Conservation (phyloP, 257 asterid genomes). For the Solanum pinnatisectum region DNA sequence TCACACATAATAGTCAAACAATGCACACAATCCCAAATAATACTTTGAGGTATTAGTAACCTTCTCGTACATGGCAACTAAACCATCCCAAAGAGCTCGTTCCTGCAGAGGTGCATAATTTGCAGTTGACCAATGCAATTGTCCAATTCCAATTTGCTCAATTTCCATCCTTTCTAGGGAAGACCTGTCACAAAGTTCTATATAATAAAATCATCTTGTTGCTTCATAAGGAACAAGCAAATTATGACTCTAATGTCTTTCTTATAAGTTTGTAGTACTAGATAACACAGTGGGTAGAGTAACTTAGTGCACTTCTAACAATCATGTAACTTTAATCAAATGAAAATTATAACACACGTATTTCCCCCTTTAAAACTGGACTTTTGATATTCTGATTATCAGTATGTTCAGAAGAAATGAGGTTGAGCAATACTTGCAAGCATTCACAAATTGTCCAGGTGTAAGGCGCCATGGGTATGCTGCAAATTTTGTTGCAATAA, state of each 20-base stretch:
- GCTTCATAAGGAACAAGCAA: neutral
- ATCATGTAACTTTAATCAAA: neutral
- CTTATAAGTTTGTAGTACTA: neutral
- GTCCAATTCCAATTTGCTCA: constrained; percentile 85
- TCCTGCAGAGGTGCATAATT: constrained; percentile 93
- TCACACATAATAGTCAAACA: too few relatives aligned
- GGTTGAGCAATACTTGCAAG: constrained; percentile 59
- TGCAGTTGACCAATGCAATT: constrained; percentile 97
- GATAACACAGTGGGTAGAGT: neutral
- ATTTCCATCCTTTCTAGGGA: constrained; percentile 71
- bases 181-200: constrained; percentile 34
- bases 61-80: constrained; percentile 99
- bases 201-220: neutral
- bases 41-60: constrained; percentile 18
- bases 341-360: neutral
- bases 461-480: constrained; percentile 98
- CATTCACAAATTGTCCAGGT: constrained; percentile 76
- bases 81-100: constrained; percentile 96
- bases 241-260: neutral
- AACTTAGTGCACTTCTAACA: neutral
- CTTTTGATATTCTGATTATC: neutral
- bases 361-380: neutral
- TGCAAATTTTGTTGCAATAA: constrained; percentile 89
- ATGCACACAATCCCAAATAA: neutral
- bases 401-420: neutral